Evolutionary conservation across 2,329 filamentous ascomycete species (phyloP).

Genomic region (Alternaria gansuensis): DNA sequence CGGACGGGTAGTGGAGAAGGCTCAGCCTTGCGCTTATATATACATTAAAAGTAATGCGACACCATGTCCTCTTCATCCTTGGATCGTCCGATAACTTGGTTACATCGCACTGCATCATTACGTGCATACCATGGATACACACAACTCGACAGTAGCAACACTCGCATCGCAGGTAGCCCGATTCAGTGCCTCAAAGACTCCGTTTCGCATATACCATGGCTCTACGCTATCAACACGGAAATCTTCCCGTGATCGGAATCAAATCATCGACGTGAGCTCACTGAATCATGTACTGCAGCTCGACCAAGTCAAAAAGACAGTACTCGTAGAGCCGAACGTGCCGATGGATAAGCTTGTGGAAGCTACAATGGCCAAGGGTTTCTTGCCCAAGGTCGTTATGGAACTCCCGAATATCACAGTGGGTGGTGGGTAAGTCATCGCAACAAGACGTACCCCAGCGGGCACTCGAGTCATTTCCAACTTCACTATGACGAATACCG

Average conservation of each 20-base stretch:
- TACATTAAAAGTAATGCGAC: conserved; percentile 19
- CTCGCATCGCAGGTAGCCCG: conserved; percentile 50
- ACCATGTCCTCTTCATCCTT: conserved; percentile 17
- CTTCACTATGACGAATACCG: neutral
- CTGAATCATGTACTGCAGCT: conserved; percentile 60
- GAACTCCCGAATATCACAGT: conserved; percentile 76
- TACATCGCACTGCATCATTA: neutral
- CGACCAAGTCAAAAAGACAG: conserved; percentile 54
- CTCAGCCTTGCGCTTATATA: conserved; percentile 37
- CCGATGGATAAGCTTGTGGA: conserved; percentile 71
- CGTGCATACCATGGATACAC: conserved; percentile 38
- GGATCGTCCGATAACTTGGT: conserved; percentile 3
- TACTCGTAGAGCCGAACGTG: conserved; percentile 72
- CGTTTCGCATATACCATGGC: conserved; percentile 67
- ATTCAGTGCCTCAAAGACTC: conserved; percentile 57
- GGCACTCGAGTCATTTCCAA: neutral
- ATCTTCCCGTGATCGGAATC: conserved; percentile 52
- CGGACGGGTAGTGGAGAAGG: conserved; percentile 33
- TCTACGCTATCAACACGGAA: conserved; percentile 64
- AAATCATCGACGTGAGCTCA: conserved; percentile 60
- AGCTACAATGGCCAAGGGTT: conserved; percentile 62
- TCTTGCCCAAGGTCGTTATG: conserved; percentile 73
- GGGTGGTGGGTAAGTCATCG: conserved; percentile 62
- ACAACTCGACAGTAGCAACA: conserved; percentile 36
- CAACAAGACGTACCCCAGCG: neutral